Conservation (phyloP, 345 rosid genomes). For the Gossypium sturtianum region DNA sequence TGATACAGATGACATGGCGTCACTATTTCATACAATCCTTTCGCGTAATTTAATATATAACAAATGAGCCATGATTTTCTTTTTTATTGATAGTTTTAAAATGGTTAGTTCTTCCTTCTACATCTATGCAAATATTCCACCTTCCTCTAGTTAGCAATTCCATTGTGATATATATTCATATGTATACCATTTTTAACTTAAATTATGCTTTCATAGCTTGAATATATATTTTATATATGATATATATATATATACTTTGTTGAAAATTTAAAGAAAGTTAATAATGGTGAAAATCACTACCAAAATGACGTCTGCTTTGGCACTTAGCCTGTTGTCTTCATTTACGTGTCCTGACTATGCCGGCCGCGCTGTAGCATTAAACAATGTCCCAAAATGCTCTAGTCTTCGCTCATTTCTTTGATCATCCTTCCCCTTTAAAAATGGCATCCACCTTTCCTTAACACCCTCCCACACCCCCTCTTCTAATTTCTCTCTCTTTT, state of each 20-base stretch:
- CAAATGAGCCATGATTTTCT: not conserved
- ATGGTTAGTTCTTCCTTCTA: conserved; percentile 2
- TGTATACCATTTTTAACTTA: no score
- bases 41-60: not conserved
- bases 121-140: not conserved
- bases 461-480: conserved; percentile 21
- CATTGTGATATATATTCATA: not conserved
- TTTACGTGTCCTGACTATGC: conserved; percentile 45
- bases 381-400: not conserved
- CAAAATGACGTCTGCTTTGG: conserved; percentile 30
- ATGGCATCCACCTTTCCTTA: conserved; percentile 11
- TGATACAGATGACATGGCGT: no score
- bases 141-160: not conserved
- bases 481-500: not conserved
- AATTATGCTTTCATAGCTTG: not conserved
- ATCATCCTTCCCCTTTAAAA: conserved; percentile 28
- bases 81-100: not conserved
- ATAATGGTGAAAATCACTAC: conserved; percentile 8
- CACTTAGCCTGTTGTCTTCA: conserved; percentile 23
- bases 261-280: not conserved
- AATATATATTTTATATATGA: not conserved
- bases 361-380: conserved; percentile 39
- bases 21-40: no score
- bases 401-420: conserved; percentile 20
- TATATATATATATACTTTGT: not conserved